Evolutionary conservation across 148 eudicot genomes (phyloP), one percentile per base, ranked within the genome.

Genomic region (Amaranthus palmeri): DNA sequence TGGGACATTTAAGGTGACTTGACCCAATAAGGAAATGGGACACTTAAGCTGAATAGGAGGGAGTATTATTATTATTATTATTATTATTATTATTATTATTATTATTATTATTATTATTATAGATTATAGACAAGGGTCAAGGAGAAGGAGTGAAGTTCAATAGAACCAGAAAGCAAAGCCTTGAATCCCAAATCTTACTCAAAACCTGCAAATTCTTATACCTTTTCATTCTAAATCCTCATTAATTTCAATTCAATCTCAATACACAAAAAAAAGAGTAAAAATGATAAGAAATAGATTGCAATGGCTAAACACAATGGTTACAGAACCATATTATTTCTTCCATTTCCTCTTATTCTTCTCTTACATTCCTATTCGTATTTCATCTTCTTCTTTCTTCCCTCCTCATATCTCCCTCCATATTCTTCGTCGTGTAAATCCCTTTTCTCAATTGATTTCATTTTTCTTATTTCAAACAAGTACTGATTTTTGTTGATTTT

Each of bases 311-410:
- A 89, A 88, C 70, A 81, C 75, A 45, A 68, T 86, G 70, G 72
- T 85, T 45, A 81, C 95, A 5, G 92, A 90, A 64, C 91, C 97
- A 0, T 87, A 85, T 67, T 91, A 80, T 70, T 81, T 87, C 63
- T 77, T 90, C 74, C 96, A 95, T 72, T 85, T 87, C 75, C 80
- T 95, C 72, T 64, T 77, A 6, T 92, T 92, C 83, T 95, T 95
- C 88, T 88, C 97, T 56, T 95, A 91, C 77, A 79, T 95, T 54
- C 92, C 99, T 5, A 54, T 95, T 69, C 96, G 97, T 17, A 65
- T 85, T 74, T 81, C 99, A 51, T 86, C 97, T 62, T 60, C 83
- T 17, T 72, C 81, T 13, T 48, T 88, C 66, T 80, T 93, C 81
- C 82, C 90, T 57, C 83, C 88, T 68, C 65, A 68, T 47, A 76